These are phyloP conservation scores for Tulasnella sp. DNA, from an alignment of 768 basidiomycete genomes.

Conservation along the genomic window DNA sequence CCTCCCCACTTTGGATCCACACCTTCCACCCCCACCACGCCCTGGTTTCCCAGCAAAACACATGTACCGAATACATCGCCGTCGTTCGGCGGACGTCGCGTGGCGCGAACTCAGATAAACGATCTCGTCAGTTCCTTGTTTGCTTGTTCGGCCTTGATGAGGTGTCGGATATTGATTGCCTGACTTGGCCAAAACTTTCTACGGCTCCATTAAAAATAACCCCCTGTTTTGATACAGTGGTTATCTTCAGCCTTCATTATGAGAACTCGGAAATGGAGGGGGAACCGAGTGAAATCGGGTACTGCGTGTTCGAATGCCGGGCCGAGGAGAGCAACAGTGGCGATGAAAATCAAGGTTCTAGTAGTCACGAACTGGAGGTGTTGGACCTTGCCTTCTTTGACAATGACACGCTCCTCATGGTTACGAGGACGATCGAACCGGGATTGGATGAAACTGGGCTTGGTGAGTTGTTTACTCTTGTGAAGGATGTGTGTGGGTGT, in stretches of 20 bases:
- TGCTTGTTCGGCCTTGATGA: background rate
- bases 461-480: constrained; percentile 17
- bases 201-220: background rate
- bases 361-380: constrained; percentile 12
- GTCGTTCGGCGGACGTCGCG: constrained; percentile 6
- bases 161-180: background rate
- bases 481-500: background rate
- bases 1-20: constrained; percentile 3
- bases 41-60: constrained; percentile 3
- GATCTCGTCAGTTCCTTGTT: background rate
- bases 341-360: background rate
- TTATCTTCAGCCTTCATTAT: constrained; percentile 18
- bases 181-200: background rate
- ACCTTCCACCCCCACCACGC: background rate
- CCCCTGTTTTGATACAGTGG: constrained; percentile 6
- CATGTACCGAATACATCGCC: constrained; percentile 5
- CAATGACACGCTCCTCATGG: constrained; percentile 24
- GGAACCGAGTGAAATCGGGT: background rate
- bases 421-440: constrained; percentile 21
- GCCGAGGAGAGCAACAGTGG: background rate
- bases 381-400: constrained; percentile 29
- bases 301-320: constrained; percentile 16
- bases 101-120: constrained; percentile 1
- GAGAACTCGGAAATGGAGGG: constrained; percentile 13
- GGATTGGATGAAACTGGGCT: constrained; percentile 13